Percentiles rank a stretch among this genome's conserved stretches.
Evolutionary conservation across 2,329 filamentous ascomycete genomes (phyloP).

Genomic region (Pseudocercospora fuligena): DNA sequence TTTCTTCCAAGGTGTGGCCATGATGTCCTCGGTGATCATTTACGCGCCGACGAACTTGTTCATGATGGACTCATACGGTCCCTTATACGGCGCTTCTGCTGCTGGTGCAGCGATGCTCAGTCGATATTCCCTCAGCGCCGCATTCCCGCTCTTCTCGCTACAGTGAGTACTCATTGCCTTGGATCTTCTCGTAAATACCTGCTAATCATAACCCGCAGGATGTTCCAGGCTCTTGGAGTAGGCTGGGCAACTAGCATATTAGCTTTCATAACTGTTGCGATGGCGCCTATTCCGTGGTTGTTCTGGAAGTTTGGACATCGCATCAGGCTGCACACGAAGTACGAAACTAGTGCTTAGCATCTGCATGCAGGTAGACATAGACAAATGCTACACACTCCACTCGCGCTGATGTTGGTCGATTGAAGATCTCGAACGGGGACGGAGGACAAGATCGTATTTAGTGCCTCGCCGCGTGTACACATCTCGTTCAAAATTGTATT

Average conservation of each 20-base stretch:
- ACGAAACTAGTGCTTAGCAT: conserved; percentile 9
- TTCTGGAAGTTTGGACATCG: conserved; percentile 34
- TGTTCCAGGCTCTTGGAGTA: conserved; percentile 47
- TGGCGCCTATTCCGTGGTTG: conserved; percentile 41
- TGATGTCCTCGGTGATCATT: conserved; percentile 32
- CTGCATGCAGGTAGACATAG: no score
- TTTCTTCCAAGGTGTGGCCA: conserved; percentile 34
- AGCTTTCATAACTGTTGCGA: conserved; percentile 41
- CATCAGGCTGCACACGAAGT: conserved; percentile 28
- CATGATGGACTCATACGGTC: conserved; percentile 49
- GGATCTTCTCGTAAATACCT: no score
- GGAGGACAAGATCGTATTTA: background rate
- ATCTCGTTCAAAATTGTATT: background rate
- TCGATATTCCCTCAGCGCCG: conserved; percentile 42
- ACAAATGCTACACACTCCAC: no score
- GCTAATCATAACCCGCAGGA: no score
- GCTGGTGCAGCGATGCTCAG: conserved; percentile 39
- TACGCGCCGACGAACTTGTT: conserved; percentile 46
- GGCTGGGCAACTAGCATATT: conserved; percentile 49
- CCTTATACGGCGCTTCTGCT: conserved; percentile 46
- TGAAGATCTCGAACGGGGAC: background rate
- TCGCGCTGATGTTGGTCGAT: no score
- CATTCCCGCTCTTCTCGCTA: conserved; percentile 46
- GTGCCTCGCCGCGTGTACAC: background rate
- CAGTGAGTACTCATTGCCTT: no score